A percentile compares a stretch with the other conserved stretches of the same genome.
Evolutionary conservation across 352 stramenopile species (phyloP).

Genomic region (Globisporangium megalacanthum): DNA sequence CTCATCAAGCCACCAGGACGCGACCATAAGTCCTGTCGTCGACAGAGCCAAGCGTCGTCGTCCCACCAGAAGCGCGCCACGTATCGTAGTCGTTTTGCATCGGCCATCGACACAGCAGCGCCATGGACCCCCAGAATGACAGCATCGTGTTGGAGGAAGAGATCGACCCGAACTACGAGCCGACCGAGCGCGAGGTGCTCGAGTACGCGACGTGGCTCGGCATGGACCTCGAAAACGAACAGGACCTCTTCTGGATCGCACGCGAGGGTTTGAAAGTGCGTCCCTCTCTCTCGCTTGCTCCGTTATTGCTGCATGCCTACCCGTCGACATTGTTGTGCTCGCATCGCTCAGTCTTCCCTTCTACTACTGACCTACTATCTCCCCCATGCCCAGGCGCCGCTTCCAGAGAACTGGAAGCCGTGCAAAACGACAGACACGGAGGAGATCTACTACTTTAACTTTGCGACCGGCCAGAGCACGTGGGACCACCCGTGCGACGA

Average conservation of each 20-base stretch:
- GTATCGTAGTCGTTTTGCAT: too few relatives aligned
- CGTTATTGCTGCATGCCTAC: not conserved
- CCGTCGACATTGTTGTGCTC: not conserved
- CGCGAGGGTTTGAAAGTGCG: conserved; percentile 85
- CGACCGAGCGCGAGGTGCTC: conserved; percentile 86
- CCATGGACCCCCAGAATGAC: conserved; percentile 54
- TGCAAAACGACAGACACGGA: conserved; percentile 94
- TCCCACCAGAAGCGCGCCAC: too few relatives aligned
- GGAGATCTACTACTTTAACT: conserved; percentile 97
- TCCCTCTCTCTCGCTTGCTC: not conserved
- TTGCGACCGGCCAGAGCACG: conserved; percentile 87
- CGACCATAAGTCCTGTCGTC: too few relatives aligned
- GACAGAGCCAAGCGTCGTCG: too few relatives aligned
- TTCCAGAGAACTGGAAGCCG: conserved; percentile 94
- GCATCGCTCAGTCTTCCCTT: not conserved
- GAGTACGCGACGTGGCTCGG: conserved; percentile 96
- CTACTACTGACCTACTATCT: too few relatives aligned
- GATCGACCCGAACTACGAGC: conserved; percentile 94
- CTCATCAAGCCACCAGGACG: too few relatives aligned
- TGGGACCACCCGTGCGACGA: conserved; percentile 95
- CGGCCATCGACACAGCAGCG: not conserved
- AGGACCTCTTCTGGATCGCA: conserved; percentile 93
- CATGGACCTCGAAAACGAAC: conserved; percentile 90
- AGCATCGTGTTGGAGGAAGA: conserved; percentile 93
- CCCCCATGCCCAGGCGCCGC: conserved; percentile 41